Evolutionary conservation across 495 filamentous ascomycete genomes (phyloP).

Genomic region (Pyrenula massariospora): DNA sequence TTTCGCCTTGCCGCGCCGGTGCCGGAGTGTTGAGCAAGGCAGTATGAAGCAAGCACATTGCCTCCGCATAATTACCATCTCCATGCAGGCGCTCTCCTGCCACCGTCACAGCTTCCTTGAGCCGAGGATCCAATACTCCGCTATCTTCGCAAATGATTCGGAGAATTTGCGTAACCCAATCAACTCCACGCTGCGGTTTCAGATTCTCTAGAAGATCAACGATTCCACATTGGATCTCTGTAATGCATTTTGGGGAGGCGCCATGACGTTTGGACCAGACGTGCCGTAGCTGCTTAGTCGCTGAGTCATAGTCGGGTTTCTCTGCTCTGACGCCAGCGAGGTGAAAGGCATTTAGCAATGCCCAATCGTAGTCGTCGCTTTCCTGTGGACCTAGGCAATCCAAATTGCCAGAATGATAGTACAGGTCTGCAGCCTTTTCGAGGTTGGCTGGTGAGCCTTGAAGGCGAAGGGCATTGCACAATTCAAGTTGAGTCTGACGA

Average conservation of each 20-base stretch:
- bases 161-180: no score
- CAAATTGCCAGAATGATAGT: background rate
- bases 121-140: background rate
- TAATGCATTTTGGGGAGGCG: background rate
- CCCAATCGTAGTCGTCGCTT: background rate
- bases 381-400: background rate
- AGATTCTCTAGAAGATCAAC: background rate
- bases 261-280: background rate
- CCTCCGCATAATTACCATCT: background rate
- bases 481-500: background rate
- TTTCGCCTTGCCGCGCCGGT: background rate
- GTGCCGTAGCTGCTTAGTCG: background rate
- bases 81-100: background rate
- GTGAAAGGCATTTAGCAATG: background rate
- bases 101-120: background rate
- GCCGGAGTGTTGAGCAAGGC: background rate
- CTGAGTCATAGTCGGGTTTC: background rate
- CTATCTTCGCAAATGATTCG: no score
- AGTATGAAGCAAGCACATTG: background rate
- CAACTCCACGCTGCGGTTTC: background rate
- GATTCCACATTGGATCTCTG: background rate
- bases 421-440: background rate
- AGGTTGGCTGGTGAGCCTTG: background rate
- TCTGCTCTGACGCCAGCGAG: background rate
- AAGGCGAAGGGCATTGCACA: background rate